Evolutionary conservation across 352 stramenopile species (phyloP), one percentile per base, ranked within the genome.

Genomic region (Phytopythium helicoides): DNA sequence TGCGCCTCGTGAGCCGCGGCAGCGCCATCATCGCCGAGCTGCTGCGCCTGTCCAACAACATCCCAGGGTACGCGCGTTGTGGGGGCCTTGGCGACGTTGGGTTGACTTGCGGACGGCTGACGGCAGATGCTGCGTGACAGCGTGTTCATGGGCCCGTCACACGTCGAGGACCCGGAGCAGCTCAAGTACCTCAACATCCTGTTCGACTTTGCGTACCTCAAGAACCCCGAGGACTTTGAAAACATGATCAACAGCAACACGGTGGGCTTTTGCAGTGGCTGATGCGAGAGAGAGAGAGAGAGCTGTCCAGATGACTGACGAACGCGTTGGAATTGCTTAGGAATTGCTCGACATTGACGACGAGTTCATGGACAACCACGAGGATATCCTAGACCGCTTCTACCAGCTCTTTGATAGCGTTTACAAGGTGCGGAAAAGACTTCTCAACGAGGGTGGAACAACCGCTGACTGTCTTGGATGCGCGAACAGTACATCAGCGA

Each of bases 161-260:
- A 91, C 45, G 85, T 95, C 23, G 85, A 95, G 72, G 85, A 95
- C 67, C 85, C 85, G 11, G 85, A 95, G 58, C 85, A 95, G 58
- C 81, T 89, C 64, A 95, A 95, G 67, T 95, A 95, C 56, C 66
- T 95, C 16, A 89, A 90, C 47, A 97, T 98, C 40, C 61, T 98
- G 23, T 98, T 98, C 60, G 93, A 98, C 62, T 98, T 98, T 73
- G 73, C 76, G 18, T 98, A 98, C 58, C 55, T 98, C 47, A 96
- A 97, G 62, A 97, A 95, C 56, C 88, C 92, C 1, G 93, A 98
- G 58, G 89, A 97, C 54, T 98, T 92, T 64, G 94, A 98, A 59
- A 96, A 91, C 46, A 88, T 89, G 76, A 76, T 97, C 52, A 95
- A 94, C 70, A 93, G 74, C 73, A 90, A 92, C 64, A 93, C 85